Conservation (phyloP, 2,329 filamentous ascomycete species). For the Alternaria sp. region DNA sequence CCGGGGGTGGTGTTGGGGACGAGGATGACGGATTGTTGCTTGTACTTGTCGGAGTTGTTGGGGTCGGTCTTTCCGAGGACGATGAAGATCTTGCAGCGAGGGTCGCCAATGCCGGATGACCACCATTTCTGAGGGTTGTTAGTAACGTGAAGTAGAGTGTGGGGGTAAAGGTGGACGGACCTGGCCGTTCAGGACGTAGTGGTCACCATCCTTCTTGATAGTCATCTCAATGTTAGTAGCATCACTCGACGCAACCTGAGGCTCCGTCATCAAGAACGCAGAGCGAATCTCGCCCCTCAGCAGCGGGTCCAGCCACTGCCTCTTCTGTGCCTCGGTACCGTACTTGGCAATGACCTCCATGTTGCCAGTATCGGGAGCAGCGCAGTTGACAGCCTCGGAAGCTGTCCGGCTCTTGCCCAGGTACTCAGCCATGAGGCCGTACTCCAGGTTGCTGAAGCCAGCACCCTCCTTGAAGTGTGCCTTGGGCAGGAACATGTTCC, state of each 20-base stretch:
- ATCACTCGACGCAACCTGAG: constrained; percentile 85
- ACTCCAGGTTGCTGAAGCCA: constrained; percentile 94
- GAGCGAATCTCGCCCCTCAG: constrained; percentile 85
- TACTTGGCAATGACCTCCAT: constrained; percentile 96
- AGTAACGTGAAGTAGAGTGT: too few species aligned
- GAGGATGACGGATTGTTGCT: constrained; percentile 90
- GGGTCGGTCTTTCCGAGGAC: constrained; percentile 94
- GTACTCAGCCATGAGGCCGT: constrained; percentile 96
- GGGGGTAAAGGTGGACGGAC: constrained; percentile 44
- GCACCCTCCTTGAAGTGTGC: constrained; percentile 95
- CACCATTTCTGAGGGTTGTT: constrained; percentile 94
- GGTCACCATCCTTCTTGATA: constrained; percentile 81
- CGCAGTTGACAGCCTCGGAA: constrained; percentile 77
- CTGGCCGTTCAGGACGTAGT: constrained; percentile 89
- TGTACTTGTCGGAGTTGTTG: constrained; percentile 76
- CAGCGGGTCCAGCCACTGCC: constrained; percentile 79
- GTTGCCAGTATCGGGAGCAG: constrained; percentile 90
- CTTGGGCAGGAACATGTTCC: constrained; percentile 98
- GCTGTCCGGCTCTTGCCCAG: constrained; percentile 84
- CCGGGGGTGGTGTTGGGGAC: constrained; percentile 82
- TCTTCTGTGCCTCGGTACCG: constrained; percentile 83
- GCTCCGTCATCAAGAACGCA: constrained; percentile 94
- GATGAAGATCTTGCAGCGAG: constrained; percentile 89
- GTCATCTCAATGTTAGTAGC: constrained; percentile 89
- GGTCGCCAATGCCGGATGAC: constrained; percentile 94